Evolutionary conservation across 495 filamentous ascomycete species (phyloP).

Genomic region (Letharia columbiana): DNA sequence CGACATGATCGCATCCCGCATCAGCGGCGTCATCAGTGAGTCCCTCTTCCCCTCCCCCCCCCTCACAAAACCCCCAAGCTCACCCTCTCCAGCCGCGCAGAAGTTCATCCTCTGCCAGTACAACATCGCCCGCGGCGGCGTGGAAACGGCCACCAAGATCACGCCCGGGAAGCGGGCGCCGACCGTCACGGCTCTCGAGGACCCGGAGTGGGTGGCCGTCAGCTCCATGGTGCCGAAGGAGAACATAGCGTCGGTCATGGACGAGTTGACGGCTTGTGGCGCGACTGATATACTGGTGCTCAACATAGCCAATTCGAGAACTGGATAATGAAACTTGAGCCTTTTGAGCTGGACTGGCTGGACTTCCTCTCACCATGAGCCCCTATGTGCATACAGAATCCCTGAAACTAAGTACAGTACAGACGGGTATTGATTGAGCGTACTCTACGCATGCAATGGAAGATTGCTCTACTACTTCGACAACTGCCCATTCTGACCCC

Average conservation of each 20-base stretch:
- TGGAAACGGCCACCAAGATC: conserved; percentile 61
- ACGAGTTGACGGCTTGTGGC: conserved; percentile 68
- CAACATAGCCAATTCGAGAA: conserved; percentile 76
- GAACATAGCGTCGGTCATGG: conserved; percentile 81
- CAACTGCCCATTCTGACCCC: no score
- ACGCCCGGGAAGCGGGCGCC: conserved; percentile 94
- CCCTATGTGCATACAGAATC: no score
- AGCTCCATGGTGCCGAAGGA: conserved; percentile 92
- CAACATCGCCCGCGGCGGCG: conserved; percentile 66
- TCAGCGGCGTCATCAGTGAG: conserved; percentile 83
- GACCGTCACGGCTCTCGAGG: conserved; percentile 78
- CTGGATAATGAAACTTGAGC: conserved; percentile 4
- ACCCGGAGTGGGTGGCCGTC: conserved; percentile 86
- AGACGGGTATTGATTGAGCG: no score
- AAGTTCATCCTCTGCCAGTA: conserved; percentile 93
- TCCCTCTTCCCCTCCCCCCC: conserved; percentile 15
- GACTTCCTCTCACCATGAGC: neutral
- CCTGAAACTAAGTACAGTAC: no score
- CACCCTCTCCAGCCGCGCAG: conserved; percentile 59
- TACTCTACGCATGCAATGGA: no score
- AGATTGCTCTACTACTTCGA: no score
- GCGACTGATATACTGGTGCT: conserved; percentile 83
- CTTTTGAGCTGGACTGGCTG: neutral
- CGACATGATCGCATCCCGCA: conserved; percentile 70
- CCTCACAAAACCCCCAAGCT: neutral